These are phyloP conservation scores for Teunomyces panamensis DNA, from an alignment of 805 yeast genomes.

Conservation along the genomic window DNA sequence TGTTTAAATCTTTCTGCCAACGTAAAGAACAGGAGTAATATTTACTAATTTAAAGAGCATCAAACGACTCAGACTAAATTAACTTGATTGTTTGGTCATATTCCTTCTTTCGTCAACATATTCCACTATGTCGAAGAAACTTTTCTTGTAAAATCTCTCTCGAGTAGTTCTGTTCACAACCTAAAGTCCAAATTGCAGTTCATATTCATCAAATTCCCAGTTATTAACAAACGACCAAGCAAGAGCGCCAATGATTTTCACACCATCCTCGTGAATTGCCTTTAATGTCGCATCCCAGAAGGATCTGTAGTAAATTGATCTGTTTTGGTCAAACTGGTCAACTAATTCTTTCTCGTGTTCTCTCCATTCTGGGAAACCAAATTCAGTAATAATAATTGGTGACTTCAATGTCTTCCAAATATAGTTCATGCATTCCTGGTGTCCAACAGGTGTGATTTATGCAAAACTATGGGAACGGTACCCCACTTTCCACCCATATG, in stretches of 20 bases:
- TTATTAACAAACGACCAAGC: constrained; percentile 33
- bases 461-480: constrained; percentile 19
- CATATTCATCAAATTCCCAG: constrained; percentile 29
- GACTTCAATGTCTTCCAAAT: constrained; percentile 19
- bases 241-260: constrained; percentile 26
- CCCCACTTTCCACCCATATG: constrained; percentile 19
- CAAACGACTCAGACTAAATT: neutral
- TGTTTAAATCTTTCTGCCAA: too few relatives aligned
- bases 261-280: constrained; percentile 20
- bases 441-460: constrained; percentile 20
- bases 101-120: neutral
- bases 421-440: constrained; percentile 24
- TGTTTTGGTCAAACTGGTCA: constrained; percentile 25
- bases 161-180: constrained; percentile 24
- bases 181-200: constrained; percentile 20
- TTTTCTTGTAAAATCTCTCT: constrained; percentile 21
- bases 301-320: constrained; percentile 27
- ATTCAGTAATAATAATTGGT: constrained; percentile 29
- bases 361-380: constrained; percentile 30
- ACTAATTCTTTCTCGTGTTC: constrained; percentile 21
- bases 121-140: constrained; percentile 3
- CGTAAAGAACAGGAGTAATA: too few relatives aligned
- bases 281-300: constrained; percentile 24
- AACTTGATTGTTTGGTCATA: neutral
- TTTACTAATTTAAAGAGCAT: too few relatives aligned